Base-by-base conservation (phyloP, 768 basidiomycete species). In the Lactarius tabidus region DNA sequence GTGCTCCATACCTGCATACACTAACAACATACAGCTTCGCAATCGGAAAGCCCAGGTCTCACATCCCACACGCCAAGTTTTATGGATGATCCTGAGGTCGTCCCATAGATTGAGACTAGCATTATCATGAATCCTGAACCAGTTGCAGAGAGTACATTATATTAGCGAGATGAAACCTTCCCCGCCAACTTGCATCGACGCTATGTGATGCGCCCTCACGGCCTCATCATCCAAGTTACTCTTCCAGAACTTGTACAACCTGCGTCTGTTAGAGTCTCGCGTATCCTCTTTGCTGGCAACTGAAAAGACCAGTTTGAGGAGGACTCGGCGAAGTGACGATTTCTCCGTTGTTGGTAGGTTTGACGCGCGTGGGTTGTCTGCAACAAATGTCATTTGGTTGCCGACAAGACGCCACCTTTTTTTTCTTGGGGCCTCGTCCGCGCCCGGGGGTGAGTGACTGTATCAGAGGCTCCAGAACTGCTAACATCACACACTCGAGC, bases 241-340 rank as follows among this genome's bases (percentile, higher is more conserved):
- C 75, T 87, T 89, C 85, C 91, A 96, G 31, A 94, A 75, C 6
- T 81, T 81, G 73, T 95, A 96, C 77, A 98, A 81, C 78, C 85
- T 92, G 75, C 91, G 79, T 70, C 95, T 82, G 74, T 89, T 94
- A 7, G 48, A n/a, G 69, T 93, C 91, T 71, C 84, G 82, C 45
- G 90, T 87, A n/a, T 88, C 85, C 65, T 85, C 79, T 41, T 83
- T 79, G 70, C 91, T 87, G 38, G 94, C 93, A 36, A 85, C 76
- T 20, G 87, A 82, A 71, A 96, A 95, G 52, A 96, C 69, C 48
- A 75, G 78, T 69, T 81, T 78, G 64, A 93, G 75, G 10, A 96
- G 68, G 55, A 78, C 80, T 64, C 79, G 81, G 66, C 81, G 83
- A 54, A 92, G 71, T n/a, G 71, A 68, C 0, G 67, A 67, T 15